Evolutionary conservation across 495 filamentous ascomycete genomes (phyloP), one percentile per base, ranked within the genome.

Genomic region (Penicillium bovifimosum): DNA sequence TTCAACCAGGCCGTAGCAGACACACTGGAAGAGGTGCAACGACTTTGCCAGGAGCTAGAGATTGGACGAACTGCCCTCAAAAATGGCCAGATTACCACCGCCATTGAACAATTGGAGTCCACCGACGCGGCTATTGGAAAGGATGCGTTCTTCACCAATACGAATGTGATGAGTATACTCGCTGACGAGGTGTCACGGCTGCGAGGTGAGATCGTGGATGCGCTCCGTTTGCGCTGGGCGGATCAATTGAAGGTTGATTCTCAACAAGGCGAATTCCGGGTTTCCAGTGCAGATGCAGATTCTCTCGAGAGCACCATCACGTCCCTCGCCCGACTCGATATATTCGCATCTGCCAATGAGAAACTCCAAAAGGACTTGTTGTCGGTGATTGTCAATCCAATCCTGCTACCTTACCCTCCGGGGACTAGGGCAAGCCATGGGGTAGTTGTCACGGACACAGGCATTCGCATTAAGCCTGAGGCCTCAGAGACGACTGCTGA

Each of bases 1-100:
- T 96, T 91, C 72, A 95, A 87, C 57, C 68, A 82, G 52, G 81
- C 81, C 35, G 74, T 96, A 18, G 70, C 77, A 16, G 71, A 72
- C 36, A 80, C 83, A 1, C 67, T 96, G 36, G 76, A 77, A 58
- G 74, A 78, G 28, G 77, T 93, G 14, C 77, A 74, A 41, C 63
- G 61, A 24, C 63, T 75, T 27, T 70, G 60, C 33, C 62, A 68
- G 34, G 66, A 67, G 40, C 58, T 76, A 35, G 68, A 72, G 75
- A 41, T 69, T 73, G 48, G 72, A 71, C 59, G 72, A 76, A 34
- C 71, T 68, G 60, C 73, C 62, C 36, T 83, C 71, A 43, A 72
- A 75, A 58, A 59, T 50, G 67, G 66, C 31, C 53, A 66, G 51
- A 71, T 86, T 28, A 80, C 78, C 40, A 71, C 61, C 0, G 71